A percentile compares a stretch with the other conserved stretches of the same genome.
Conservation (phyloP, 176 grass and related monocot species). For the Oryza brachyantha region DNA sequence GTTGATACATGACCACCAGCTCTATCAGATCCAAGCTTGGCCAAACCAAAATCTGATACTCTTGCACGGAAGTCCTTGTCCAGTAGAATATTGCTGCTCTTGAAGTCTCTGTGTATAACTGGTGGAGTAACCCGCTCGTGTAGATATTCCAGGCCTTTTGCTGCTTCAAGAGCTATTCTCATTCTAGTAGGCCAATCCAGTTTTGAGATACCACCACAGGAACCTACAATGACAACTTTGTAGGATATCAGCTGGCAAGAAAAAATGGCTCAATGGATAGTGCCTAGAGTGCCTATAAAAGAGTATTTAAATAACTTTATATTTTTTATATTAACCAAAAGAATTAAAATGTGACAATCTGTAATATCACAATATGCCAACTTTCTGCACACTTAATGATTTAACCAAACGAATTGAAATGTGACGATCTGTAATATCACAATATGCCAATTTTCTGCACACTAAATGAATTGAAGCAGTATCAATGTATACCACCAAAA, state of each 20-base stretch:
- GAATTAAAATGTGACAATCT: background rate
- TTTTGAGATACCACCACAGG: conserved; percentile 73
- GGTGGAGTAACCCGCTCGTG: conserved; percentile 84
- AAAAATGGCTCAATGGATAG: background rate
- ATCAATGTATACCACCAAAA: background rate
- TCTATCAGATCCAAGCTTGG: conserved; percentile 95
- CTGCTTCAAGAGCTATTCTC: conserved; percentile 95
- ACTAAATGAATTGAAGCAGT: background rate
- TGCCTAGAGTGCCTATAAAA: too few relatives aligned
- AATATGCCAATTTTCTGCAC: background rate
- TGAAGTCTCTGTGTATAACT: conserved; percentile 96
- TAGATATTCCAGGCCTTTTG: conserved; percentile 96
- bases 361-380: background rate
- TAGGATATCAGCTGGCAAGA: conserved; percentile 7
- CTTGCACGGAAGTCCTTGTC: conserved; percentile 87
- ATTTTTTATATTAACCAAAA: conserved; percentile 23
- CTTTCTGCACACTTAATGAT: background rate
- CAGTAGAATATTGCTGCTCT: conserved; percentile 98
- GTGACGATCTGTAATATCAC: background rate
- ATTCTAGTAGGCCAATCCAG: conserved; percentile 88
- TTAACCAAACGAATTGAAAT: background rate
- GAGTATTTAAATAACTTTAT: background rate
- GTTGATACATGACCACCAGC: conserved; percentile 97
- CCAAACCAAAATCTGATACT: conserved; percentile 94
- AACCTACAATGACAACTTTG: conserved; percentile 40